Base-by-base conservation (phyloP, 805 yeast species). In the Metschnikowia corniflorae region DNA sequence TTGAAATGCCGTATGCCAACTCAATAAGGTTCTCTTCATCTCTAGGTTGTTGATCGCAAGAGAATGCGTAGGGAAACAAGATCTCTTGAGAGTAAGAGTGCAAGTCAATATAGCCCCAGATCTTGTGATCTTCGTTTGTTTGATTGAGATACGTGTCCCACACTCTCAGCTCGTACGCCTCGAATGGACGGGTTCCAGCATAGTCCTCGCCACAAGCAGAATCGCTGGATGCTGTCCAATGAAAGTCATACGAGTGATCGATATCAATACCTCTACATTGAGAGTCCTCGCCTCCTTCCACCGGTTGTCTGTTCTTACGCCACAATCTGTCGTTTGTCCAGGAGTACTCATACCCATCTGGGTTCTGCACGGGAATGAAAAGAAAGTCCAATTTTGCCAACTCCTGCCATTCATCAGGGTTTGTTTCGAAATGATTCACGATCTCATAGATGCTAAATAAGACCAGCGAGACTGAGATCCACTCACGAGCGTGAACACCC, bases 401-500 rank as follows among this genome's bases (percentile, higher is more conserved):
- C 41, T 65, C 77, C 21, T 57, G 59, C 4, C 39, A 71, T 76
- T 31, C 68, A 69, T 37, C 46, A 1, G 67, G 69, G 35, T 62
- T 48, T 16, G 44, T 39, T 16, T 49, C 52, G 42, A 64, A 65
- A 37, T 42, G 57, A 16, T 53, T 43, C n/a, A 68, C 44, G 38
- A 67, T 36, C 25, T 54, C 50, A 40, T 41, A 86, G 43, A 55
- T 68, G 58, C 52, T 66, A 57, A 73, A 85, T 42, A 86, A 73
- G 1, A 78, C 80, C 0, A 91, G 70, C 2, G 88, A 75, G 2
- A 80, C 77, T 24, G 88, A 75, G 18, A 86, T 71, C 96, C 96
- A 88, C 57, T 88, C 97, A 35, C 97, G 70, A 0, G 95, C 93
- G 61, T 88, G 96, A 2, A 83, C 71, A 2, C 95, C 96, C 25